Conservation (phyloP, 345 rosid genomes). For the Moricandia arvensis region DNA sequence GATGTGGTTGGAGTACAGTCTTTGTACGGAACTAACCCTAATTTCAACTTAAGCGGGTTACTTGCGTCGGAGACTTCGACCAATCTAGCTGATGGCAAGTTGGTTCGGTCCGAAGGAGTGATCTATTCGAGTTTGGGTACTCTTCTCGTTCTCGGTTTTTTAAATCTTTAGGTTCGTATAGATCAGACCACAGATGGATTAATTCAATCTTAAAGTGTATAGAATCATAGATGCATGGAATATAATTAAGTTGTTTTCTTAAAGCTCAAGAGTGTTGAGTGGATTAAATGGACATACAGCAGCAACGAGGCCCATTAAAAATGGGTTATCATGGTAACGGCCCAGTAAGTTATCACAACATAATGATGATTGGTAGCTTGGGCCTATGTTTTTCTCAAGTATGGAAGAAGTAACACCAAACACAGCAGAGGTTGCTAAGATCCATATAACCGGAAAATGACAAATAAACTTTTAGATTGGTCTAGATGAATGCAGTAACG, state of each 20-base stretch:
- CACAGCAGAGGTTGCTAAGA: neutral
- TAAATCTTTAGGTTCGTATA: slow-evolving; percentile 10
- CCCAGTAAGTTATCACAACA: neutral
- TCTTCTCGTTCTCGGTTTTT: neutral
- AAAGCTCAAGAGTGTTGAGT: neutral
- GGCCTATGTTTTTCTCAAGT: neutral
- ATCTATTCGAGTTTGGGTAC: slow-evolving; percentile 10
- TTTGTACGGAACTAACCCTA: slow-evolving; percentile 77
- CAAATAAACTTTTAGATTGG: neutral
- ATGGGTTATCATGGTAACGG: slow-evolving; percentile 6
- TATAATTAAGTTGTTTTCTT: neutral
- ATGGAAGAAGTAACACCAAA: neutral
- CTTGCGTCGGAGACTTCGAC: slow-evolving; percentile 67
- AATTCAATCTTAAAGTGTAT: slow-evolving; percentile 1
- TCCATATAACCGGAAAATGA: slow-evolving; percentile 8
- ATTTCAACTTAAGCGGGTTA: slow-evolving; percentile 50
- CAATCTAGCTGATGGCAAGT: slow-evolving; percentile 37
- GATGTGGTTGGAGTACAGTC: slow-evolving; percentile 73
- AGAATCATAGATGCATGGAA: neutral
- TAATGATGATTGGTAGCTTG: neutral
- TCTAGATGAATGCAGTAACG: neutral
- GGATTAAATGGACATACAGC: neutral
- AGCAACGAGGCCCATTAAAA: neutral
- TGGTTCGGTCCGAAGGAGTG: slow-evolving; percentile 28
- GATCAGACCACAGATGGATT: neutral